Base-by-base conservation (phyloP, 2,329 filamentous ascomycete genomes). In the Verticillium isaacii region DNA sequence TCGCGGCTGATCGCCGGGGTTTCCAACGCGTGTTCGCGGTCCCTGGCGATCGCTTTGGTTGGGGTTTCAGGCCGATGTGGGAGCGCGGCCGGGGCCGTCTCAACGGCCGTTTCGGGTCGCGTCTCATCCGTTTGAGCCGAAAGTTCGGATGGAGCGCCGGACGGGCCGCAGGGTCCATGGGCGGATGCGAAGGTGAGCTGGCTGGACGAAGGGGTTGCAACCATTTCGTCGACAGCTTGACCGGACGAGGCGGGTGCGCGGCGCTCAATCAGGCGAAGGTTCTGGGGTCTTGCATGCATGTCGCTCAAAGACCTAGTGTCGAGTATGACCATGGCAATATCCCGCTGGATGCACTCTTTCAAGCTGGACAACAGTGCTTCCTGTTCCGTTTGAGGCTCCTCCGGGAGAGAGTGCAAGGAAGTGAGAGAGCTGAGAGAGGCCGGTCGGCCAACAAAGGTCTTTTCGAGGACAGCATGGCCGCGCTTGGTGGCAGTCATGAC, bases 381-480 rank as follows among this genome's bases (percentile, higher is more conserved):
- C 54, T 74, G 71, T 62, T 78, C 76, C 14, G 77, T 69, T 37
- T 77, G 74, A 8, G 66, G 68, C 14, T 71, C 69, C 4, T 70
- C 58, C 62, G 73, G 76, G 19, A 52, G 45, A 11, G 45, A 52
- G 25, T 52, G 45, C n/a, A 52, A 14, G 12, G 45, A 52, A 25
- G 19, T 52, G 19, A 52, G 45, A 25, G 45, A 52, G 19, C 19
- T 52, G n/a, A 52, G 45, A 23, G 45, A 52, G 19, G 45, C 29
- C 55, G 64, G 59, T 60, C 61, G 66, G n/a, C 79, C 75, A 14
- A 79, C 73, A 9, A 83, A 71, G 5, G 77, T 77, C 65, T 81
- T 81, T 68, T 82, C 78, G n/a, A 83, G 63, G 15, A 85, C 75
- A 25, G 82, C 75, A 61, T 85, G 82, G 0, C 82, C 82, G 54